These are phyloP conservation scores for Apiospora rasikravindrae DNA, from an alignment of 2,329 filamentous ascomycete species.

Conservation along the genomic window DNA sequence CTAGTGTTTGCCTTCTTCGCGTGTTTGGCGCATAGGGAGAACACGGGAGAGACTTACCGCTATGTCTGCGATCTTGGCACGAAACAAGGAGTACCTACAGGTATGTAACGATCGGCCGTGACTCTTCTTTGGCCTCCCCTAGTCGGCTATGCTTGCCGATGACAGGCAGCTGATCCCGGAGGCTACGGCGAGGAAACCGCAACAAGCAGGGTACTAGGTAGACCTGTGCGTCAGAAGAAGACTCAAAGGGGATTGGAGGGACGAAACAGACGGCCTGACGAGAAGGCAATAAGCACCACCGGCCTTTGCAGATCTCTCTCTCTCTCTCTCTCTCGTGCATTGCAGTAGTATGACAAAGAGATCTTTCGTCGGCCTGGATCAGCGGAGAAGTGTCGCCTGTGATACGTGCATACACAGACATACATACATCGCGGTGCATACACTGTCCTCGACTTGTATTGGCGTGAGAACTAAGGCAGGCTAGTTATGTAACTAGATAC, in stretches of 20 bases:
- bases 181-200: background rate
- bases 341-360: background rate
- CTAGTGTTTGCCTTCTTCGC: background rate
- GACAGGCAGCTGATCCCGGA: background rate
- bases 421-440: background rate
- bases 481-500: conserved; percentile 1
- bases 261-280: background rate
- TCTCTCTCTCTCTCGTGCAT: background rate
- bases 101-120: background rate
- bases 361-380: background rate
- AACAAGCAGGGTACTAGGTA: conserved; percentile 3
- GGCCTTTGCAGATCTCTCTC: background rate
- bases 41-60: background rate
- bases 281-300: background rate
- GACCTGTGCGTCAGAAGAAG: background rate
- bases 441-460: background rate
- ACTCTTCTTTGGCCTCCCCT: background rate
- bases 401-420: background rate
- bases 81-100: background rate
- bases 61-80: background rate
- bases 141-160: background rate
- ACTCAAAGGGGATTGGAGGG: background rate
- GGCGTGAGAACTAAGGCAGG: background rate
- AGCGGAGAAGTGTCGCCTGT: background rate
- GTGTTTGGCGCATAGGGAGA: background rate